phyloP scores from a whole-genome alignment of 2,329 filamentous ascomycete species.

The Cladosporium sp. region DNA sequence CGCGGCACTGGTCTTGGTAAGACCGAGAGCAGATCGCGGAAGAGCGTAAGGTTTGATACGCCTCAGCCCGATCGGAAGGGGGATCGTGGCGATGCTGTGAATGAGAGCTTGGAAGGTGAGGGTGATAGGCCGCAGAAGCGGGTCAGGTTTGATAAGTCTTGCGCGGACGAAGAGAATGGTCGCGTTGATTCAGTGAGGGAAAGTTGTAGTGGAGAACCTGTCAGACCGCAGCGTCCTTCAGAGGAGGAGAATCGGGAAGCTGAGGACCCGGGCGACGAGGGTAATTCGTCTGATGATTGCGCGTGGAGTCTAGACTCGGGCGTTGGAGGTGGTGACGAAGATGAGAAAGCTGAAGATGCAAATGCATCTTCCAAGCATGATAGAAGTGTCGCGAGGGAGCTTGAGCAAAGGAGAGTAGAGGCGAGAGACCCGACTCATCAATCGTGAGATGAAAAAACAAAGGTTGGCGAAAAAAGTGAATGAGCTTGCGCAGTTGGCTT shows the following conservation, averaged over 20 bases:
- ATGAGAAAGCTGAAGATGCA: neutral
- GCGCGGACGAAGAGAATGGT: neutral
- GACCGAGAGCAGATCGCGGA: neutral
- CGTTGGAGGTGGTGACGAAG: neutral
- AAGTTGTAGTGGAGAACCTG: neutral
- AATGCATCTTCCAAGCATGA: neutral
- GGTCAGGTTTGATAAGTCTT: neutral
- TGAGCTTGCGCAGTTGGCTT: neutral
- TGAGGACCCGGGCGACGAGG: neutral
- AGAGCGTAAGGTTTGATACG: neutral
- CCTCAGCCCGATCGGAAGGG: neutral
- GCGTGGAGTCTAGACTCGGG: neutral
- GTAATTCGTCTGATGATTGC: neutral
- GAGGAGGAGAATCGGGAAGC: neutral
- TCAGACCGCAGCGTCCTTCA: neutral
- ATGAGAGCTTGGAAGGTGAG: neutral
- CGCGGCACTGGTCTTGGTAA: neutral
- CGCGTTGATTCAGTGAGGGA: neutral
- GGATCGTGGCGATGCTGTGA: neutral
- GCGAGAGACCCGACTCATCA: neutral
- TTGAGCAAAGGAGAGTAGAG: neutral
- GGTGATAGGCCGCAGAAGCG: neutral
- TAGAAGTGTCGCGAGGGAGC: rapidly evolving
- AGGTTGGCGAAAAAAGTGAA: neutral
- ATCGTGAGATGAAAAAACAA: neutral